Conservation (phyloP, 371 early-diverging fungal genomes). For the Lichtheimia hyalospora region DNA sequence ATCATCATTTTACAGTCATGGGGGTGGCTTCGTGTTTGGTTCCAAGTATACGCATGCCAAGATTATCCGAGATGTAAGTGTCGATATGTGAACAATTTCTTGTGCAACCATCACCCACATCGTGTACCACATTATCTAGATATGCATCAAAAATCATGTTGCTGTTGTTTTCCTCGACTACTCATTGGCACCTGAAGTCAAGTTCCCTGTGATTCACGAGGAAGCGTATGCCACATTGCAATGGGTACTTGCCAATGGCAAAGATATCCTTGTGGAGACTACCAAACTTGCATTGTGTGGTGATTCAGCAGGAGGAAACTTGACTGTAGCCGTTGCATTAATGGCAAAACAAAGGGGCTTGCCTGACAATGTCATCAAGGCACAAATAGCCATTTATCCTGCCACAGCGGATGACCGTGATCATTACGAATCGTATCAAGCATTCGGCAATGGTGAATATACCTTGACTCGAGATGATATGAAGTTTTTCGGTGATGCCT, state of each 20-base stretch:
- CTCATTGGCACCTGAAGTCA: conserved; percentile 26
- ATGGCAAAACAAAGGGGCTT: conserved; percentile 18
- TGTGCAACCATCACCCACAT: not conserved
- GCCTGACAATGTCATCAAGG: conserved; percentile 6
- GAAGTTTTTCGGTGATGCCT: not conserved
- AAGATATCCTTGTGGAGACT: conserved; percentile 10
- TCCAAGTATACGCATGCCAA: conserved; percentile 15
- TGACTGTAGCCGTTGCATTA: conserved; percentile 9
- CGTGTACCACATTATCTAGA: not conserved
- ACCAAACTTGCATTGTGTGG: conserved; percentile 17
- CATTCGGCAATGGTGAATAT: conserved; percentile 17
- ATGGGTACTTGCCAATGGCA: conserved; percentile 17
- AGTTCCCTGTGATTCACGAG: conserved; percentile 27
- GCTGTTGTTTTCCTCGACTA: conserved; percentile 26
- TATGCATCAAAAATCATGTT: conserved; percentile 9
- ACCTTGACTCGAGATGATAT: not conserved
- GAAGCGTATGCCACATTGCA: conserved; percentile 22
- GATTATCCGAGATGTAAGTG: conserved; percentile 17
- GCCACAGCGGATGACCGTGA: not conserved
- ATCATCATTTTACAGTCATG: conserved; percentile 13
- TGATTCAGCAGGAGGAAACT: conserved; percentile 23
- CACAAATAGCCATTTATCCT: conserved; percentile 18
- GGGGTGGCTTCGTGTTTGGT: conserved; percentile 24
- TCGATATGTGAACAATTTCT: not conserved
- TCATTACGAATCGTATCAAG: conserved; percentile 5